A percentile compares a stretch with the other conserved stretches of the same genome.
Evolutionary conservation across 306 rosid species (phyloP).

Genomic region (Hylodesmum podocarpum): DNA sequence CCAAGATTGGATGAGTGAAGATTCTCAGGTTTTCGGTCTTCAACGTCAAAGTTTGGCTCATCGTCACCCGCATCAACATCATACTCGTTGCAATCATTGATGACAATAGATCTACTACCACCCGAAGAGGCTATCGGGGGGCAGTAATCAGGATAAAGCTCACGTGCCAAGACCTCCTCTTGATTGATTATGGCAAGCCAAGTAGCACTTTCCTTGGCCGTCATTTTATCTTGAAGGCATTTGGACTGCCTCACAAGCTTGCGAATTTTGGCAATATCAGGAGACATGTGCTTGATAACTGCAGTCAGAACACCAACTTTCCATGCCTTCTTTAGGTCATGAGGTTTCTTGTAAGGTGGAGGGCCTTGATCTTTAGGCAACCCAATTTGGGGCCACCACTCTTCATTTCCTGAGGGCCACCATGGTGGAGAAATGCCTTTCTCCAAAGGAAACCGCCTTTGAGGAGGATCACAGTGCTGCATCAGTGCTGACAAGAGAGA

Average conservation of each 20-base stretch:
- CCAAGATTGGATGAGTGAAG: slow-evolving; percentile 43
- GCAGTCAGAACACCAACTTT: slow-evolving; percentile 78
- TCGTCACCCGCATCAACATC: slow-evolving; percentile 72
- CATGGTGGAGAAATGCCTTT: slow-evolving; percentile 80
- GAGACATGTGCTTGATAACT: slow-evolving; percentile 83
- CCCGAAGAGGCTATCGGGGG: slow-evolving; percentile 49
- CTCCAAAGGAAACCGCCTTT: slow-evolving; percentile 75
- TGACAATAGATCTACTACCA: slow-evolving; percentile 57
- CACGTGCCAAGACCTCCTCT: slow-evolving; percentile 68
- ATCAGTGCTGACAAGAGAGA: slow-evolving; percentile 78
- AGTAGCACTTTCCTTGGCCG: slow-evolving; percentile 81
- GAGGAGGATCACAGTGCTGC: slow-evolving; percentile 52
- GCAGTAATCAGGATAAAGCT: slow-evolving; percentile 57
- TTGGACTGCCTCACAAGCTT: slow-evolving; percentile 83
- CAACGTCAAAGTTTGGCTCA: slow-evolving; percentile 54
- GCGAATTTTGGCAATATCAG: slow-evolving; percentile 70
- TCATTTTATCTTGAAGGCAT: slow-evolving; percentile 84
- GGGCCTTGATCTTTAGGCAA: slow-evolving; percentile 67
- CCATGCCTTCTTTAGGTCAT: slow-evolving; percentile 48
- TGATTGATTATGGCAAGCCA: slow-evolving; percentile 85
- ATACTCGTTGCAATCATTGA: slow-evolving; percentile 62
- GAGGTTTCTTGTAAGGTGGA: slow-evolving; percentile 90
- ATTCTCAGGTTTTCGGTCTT: slow-evolving; percentile 55
- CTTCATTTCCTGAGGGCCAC: slow-evolving; percentile 82
- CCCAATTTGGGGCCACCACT: slow-evolving; percentile 81